These are phyloP conservation scores for Sungouiella thailandica DNA, from an alignment of 805 yeast species.

Conservation along the genomic window DNA sequence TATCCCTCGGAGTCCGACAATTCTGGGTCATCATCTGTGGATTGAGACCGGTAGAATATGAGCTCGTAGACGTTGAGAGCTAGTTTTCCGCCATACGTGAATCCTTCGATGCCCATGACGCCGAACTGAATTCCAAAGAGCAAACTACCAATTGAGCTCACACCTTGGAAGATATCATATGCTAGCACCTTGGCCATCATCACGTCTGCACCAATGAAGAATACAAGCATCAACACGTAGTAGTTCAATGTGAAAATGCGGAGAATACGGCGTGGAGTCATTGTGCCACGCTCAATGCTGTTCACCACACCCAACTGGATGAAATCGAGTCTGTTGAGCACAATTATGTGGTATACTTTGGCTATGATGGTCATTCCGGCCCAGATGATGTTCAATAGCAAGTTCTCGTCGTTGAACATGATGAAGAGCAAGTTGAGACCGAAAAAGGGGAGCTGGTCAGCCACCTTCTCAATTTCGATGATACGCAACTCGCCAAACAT, in stretches of 20 bases:
- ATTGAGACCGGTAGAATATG: conserved; percentile 30
- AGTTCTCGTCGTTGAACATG: conserved; percentile 59
- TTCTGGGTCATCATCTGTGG: conserved; percentile 6
- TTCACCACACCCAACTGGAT: conserved; percentile 26
- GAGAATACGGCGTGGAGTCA: conserved; percentile 22
- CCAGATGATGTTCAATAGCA: conserved; percentile 46
- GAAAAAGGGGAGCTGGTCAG: conserved; percentile 32
- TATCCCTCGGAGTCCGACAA: conserved; percentile 28
- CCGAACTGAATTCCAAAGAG: conserved; percentile 77
- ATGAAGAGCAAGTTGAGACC: conserved; percentile 49
- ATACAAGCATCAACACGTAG: conserved; percentile 39
- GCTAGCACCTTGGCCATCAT: conserved; percentile 50
- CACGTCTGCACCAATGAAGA: conserved; percentile 48
- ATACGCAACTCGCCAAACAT: conserved; percentile 73
- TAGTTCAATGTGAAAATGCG: conserved; percentile 30
- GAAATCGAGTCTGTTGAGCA: conserved; percentile 48
- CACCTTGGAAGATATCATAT: conserved; percentile 48
- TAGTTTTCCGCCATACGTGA: conserved; percentile 43
- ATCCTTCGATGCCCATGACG: conserved; percentile 50
- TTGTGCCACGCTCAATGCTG: conserved; percentile 13
- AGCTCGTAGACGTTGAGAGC: conserved; percentile 55
- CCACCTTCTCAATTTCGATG: conserved; percentile 66
- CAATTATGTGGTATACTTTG: conserved; percentile 75
- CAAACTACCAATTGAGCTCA: conserved; percentile 51
- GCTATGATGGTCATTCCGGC: conserved; percentile 29